Conservation (phyloP, 768 basidiomycete species). For the Lactarius quietus region DNA sequence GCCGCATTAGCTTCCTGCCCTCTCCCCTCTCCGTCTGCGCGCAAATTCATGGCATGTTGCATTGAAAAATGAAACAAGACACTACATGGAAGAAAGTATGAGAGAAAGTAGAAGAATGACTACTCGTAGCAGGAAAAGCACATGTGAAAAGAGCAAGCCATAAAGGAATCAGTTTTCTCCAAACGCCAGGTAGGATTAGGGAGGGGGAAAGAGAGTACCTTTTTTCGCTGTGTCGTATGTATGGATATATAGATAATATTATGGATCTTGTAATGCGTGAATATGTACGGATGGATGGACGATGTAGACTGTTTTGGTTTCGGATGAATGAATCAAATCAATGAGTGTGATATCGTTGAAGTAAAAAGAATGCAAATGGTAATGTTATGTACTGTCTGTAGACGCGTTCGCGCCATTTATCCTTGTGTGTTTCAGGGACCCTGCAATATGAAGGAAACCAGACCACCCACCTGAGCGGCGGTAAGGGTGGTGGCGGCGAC, state of each 20-base stretch:
- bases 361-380: neutral
- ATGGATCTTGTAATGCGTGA: neutral
- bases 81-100: neutral
- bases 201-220: neutral
- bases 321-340: neutral
- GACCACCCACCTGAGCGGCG: neutral
- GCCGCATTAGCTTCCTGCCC: neutral
- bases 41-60: neutral
- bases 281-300: neutral
- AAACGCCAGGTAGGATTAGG: neutral
- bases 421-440: neutral
- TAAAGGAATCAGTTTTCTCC: neutral
- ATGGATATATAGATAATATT: constrained; percentile 2
- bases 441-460: neutral
- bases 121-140: neutral
- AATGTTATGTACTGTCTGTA: neutral
- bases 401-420: neutral
- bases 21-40: neutral
- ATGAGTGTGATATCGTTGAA: constrained; percentile 2
- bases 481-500: neutral
- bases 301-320: neutral
- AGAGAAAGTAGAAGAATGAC: neutral
- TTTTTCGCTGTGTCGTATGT: neutral
- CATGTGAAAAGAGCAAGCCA: neutral
- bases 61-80: neutral